Evolutionary conservation across 306 rosid genomes (phyloP).

Genomic region (Mimosa bimucronata): DNA sequence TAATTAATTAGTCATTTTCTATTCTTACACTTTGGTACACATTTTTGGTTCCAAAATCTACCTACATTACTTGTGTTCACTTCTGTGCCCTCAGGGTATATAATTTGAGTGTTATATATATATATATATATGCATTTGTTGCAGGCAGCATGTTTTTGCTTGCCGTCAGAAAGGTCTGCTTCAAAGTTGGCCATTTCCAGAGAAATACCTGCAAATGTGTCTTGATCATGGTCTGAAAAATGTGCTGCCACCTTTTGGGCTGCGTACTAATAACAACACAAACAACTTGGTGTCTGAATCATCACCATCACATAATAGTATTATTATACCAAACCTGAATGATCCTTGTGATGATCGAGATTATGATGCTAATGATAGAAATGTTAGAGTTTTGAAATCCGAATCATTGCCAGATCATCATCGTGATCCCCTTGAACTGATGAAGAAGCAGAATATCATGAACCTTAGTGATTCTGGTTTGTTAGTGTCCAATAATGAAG

Average conservation of each 20-base stretch:
- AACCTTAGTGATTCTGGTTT: slow-evolving; percentile 37
- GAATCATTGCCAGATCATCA: slow-evolving; percentile 16
- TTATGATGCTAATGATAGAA: slow-evolving; percentile 26
- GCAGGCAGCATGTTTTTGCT: slow-evolving; percentile 60
- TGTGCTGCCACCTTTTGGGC: slow-evolving; percentile 58
- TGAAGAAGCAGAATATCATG: not conserved
- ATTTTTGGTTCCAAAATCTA: not conserved
- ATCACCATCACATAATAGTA: slow-evolving; percentile 40
- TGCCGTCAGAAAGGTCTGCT: slow-evolving; percentile 49
- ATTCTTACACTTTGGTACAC: not conserved
- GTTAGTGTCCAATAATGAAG: slow-evolving; percentile 27
- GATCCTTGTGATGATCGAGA: slow-evolving; percentile 25
- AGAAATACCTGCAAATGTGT: slow-evolving; percentile 56
- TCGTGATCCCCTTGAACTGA: slow-evolving; percentile 9
- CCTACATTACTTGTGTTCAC: not conserved
- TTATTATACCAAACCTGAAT: slow-evolving; percentile 21
- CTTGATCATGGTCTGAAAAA: slow-evolving; percentile 48
- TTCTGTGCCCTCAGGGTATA: not conserved
- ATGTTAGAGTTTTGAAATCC: slow-evolving; percentile 26
- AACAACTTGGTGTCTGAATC: slow-evolving; percentile 33
- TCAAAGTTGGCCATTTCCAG: slow-evolving; percentile 62
- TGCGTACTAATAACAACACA: not conserved
- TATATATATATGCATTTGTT: slow-evolving; percentile 13
- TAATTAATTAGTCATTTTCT: not conserved
- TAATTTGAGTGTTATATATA: not conserved